Evolutionary conservation across 139 green algal genomes (phyloP), one percentile per base, ranked within the genome.

Genomic region (Raphidocelis subcapitata): DNA sequence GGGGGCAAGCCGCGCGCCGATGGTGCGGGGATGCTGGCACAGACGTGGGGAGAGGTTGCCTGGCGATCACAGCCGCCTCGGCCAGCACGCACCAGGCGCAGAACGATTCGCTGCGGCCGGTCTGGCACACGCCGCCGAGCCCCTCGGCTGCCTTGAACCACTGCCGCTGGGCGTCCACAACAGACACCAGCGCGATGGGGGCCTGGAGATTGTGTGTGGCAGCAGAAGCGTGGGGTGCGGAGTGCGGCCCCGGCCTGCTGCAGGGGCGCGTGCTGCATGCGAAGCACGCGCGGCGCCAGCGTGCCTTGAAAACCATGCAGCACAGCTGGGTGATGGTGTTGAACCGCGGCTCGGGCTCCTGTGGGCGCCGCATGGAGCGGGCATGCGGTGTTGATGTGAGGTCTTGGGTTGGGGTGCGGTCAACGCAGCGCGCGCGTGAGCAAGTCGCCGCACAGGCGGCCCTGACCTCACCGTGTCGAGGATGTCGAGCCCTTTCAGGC

Each of bases 111-210:
- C 83, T 68, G 3, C 92, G 71, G 31, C 81, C 73, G 1, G 92
- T 96, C 70, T 91, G 64, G 18, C 35, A 75, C 16, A 87, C 69
- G 10, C 64, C 69, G 5, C 69, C 57, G 61, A 93, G 62, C 1
- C 91, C 91, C 65, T 85, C 64, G 20, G 76, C 76, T 12, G 79
- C 88, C 76, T 95, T 96, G 81, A 97, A 97, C 90, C 89, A 97
- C 80, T 97, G 71, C 60, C 91, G 79, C 29, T 95, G 82, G 35
- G 72, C 80, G 65, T 95, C 90, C 33, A 97, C 88, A 1, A 97
- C 70, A 1, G 84, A 93, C 0, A 97, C 89, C 31, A 95, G 79
- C 1, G 86, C 86, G 32, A 97, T 94, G 20, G 90, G 91, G 35
- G 86, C 83, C 79, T 85, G 62, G 71, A 72, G 64, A 87, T 86